Base-by-base conservation (phyloP, 2,329 filamentous ascomycete genomes). In the Fusarium praegraminearum region DNA sequence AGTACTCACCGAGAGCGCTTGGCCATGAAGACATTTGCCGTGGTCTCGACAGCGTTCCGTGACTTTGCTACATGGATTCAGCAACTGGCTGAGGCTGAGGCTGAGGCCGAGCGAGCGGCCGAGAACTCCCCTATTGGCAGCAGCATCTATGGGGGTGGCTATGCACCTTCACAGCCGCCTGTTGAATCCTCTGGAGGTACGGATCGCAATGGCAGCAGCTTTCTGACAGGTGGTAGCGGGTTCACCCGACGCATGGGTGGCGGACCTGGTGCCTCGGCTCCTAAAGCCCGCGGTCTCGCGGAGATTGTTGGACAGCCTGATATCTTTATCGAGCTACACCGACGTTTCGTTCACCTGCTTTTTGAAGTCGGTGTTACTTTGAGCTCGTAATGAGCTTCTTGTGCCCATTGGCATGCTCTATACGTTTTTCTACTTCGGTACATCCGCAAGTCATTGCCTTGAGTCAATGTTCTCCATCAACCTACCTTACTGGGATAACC, bases 291-390 rank as follows among this genome's bases (percentile, higher is more conserved):
- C 41, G 89, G 89, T 4, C 79, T 91, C 50, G 87, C 89, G 1
- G 89, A 91, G 78, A 81, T 91, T 41, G 87, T 90, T 30, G 89
- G 89, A 22, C 81, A 88, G 71, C 88, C 89, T 7, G 89, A 91
- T 74, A 89, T 91, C 73, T 91, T 91, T 70, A 86, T 91, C 58
- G 86, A 90, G 79, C 79, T 91, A 64, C 89, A 91, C 76, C 81
- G 84, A 40, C 83, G 84, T 67, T 91, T 91, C 74, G 89, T 91
- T 28, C 83, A 85, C 73, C 80, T 91, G 41, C 79, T 91, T 54
- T 81, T 89, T 18, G 87, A 90, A 76, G 81, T 89, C 30, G 84
- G 85, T 18, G 83, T 87, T 15, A 83, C 84, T 26, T 76, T 88
- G 44, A 86, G 82, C 65, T 83, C 84, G 12, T 88, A 67, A 77